Evolutionary conservation across 768 basidiomycete species (phyloP).

Genomic region (Lanmaoa rubissima): DNA sequence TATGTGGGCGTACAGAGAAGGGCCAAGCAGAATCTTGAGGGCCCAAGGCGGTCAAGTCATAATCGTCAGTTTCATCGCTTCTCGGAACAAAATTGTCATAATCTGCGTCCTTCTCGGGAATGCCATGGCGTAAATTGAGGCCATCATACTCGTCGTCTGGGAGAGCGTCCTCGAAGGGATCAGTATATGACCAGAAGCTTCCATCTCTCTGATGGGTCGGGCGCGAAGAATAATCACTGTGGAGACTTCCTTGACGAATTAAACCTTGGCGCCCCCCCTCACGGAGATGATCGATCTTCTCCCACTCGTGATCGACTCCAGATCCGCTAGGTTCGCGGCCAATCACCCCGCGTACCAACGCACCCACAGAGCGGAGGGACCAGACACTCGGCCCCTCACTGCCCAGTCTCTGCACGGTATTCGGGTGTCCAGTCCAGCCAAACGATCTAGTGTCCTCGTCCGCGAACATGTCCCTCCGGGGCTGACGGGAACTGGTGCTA

Average conservation of each 20-base stretch:
- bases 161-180: constrained; percentile 41
- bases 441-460: constrained; percentile 70
- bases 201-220: constrained; percentile 12
- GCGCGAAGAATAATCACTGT: constrained; percentile 5
- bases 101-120: constrained; percentile 21
- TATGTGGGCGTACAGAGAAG: constrained; percentile 23
- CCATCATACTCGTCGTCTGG: constrained; percentile 19
- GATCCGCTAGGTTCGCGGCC: constrained; percentile 30
- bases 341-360: constrained; percentile 27
- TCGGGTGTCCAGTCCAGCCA: constrained; percentile 17
- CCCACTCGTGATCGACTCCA: constrained; percentile 18
- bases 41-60: constrained; percentile 14
- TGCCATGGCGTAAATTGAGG: constrained; percentile 9
- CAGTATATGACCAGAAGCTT: constrained; percentile 39
- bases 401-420: constrained; percentile 34
- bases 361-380: constrained; percentile 47
- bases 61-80: constrained; percentile 11
- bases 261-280: constrained; percentile 18
- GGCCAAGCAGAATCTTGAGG: constrained; percentile 12
- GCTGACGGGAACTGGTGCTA: constrained; percentile 8
- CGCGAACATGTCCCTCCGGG: constrained; percentile 70
- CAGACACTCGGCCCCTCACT: constrained; percentile 46
- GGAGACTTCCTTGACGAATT: constrained; percentile 19
- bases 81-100: constrained; percentile 12
- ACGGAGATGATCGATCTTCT: constrained; percentile 16